These are phyloP conservation scores for Silene coronaria DNA, from an alignment of 179 eudicot genomes.

Conservation along the genomic window DNA sequence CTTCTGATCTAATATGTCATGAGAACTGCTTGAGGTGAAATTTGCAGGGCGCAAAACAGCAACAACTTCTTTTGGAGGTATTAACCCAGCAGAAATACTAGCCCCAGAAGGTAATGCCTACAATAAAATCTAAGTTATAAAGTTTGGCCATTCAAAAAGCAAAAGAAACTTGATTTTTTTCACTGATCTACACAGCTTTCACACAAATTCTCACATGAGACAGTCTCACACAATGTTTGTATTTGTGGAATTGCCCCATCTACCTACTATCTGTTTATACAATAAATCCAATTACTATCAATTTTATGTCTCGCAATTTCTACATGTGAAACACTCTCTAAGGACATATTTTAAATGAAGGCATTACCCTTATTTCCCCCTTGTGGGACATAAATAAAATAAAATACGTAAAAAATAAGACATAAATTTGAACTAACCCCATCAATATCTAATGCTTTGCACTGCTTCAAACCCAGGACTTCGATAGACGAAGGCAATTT, in stretches of 20 bases:
- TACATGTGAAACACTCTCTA: too few relatives aligned
- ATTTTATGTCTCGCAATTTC: too few relatives aligned
- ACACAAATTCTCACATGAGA: too few relatives aligned
- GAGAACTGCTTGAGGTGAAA: conserved; percentile 25
- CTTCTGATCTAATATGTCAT: too few relatives aligned
- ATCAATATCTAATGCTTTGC: conserved; percentile 46
- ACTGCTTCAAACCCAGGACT: conserved; percentile 35
- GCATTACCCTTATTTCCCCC: background rate
- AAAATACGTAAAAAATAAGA: background rate
- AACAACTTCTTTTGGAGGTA: conserved; percentile 46
- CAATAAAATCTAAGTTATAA: conserved; percentile 6
- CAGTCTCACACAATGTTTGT: too few relatives aligned
- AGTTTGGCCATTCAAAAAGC: too few relatives aligned
- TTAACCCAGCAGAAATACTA: conserved; percentile 40
- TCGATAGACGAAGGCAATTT: conserved; percentile 53
- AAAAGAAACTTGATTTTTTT: too few relatives aligned
- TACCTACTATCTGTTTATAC: too few relatives aligned
- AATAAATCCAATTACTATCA: too few relatives aligned
- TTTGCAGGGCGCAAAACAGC: conserved; percentile 59
- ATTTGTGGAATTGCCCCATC: too few relatives aligned
- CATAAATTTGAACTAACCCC: conserved; percentile 34
- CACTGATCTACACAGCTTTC: too few relatives aligned
- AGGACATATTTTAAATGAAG: background rate
- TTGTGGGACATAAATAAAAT: too few relatives aligned
- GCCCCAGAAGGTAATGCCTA: conserved; percentile 44